These are phyloP conservation scores for Petrea volubilis DNA, from an alignment of 257 asterid genomes.

Conservation along the genomic window DNA sequence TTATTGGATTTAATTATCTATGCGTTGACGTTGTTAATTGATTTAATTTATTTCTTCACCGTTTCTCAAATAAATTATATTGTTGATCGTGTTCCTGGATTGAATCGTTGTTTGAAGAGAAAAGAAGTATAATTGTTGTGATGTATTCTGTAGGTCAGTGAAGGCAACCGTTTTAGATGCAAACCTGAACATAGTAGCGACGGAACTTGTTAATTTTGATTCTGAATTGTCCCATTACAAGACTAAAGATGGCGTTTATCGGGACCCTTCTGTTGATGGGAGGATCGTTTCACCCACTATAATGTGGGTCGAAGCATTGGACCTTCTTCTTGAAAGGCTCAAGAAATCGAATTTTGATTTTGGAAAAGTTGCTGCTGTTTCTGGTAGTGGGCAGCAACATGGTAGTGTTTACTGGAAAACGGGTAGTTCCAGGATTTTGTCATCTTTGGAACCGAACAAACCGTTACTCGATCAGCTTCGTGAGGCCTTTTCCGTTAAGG, in stretches of 20 bases:
- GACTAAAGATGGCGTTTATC: slow-evolving; percentile 82
- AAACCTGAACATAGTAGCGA: slow-evolving; percentile 61
- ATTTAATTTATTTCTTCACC: not conserved
- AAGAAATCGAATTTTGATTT: slow-evolving; percentile 63
- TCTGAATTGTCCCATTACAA: slow-evolving; percentile 79
- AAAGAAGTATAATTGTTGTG: not conserved
- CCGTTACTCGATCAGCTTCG: slow-evolving; percentile 59
- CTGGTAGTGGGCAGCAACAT: slow-evolving; percentile 98
- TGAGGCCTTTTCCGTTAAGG: slow-evolving; percentile 70
- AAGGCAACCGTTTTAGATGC: slow-evolving; percentile 86
- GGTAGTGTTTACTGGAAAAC: slow-evolving; percentile 98
- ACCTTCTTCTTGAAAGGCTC: slow-evolving; percentile 64
- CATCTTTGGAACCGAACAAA: slow-evolving; percentile 57
- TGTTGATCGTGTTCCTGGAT: not conserved
- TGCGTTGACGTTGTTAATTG: not conserved
- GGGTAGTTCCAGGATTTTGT: slow-evolving; percentile 51
- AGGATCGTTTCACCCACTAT: slow-evolving; percentile 88
- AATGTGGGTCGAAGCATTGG: slow-evolving; percentile 98
- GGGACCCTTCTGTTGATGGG: slow-evolving; percentile 65
- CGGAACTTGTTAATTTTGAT: slow-evolving; percentile 81
- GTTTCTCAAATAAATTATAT: not conserved
- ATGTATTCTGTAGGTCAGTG: slow-evolving; percentile 60
- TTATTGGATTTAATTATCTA: too few relatives aligned
- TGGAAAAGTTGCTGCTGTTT: slow-evolving; percentile 69
- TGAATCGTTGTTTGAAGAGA: not conserved